Conservation (phyloP, 257 asterid genomes). For the Cordia subcordata region DNA sequence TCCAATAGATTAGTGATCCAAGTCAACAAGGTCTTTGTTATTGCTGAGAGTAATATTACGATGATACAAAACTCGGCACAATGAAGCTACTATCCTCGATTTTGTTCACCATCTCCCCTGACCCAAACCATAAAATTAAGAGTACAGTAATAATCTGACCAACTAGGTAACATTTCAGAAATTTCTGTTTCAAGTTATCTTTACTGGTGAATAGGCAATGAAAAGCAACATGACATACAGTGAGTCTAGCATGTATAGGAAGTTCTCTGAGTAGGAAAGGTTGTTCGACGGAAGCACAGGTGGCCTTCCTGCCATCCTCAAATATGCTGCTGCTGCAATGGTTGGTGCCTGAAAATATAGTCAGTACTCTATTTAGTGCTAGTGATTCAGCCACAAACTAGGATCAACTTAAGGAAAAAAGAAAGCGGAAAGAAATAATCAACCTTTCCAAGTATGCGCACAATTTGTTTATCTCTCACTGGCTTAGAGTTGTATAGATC, state of each 20-base stretch:
- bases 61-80: too few species aligned
- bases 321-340: constrained; percentile 97
- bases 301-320: constrained; percentile 98
- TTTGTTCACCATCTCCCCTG: too few species aligned
- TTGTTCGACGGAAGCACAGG: constrained; percentile 95
- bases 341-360: constrained; percentile 80
- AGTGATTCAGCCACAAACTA: constrained; percentile 6
- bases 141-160: too few species aligned
- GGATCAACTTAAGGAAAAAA: constrained; percentile 4
- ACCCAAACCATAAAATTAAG: too few species aligned
- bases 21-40: too few species aligned
- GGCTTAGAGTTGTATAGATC: constrained; percentile 81
- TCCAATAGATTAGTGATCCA: too few species aligned
- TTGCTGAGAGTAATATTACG: too few species aligned
- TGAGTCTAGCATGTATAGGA: constrained; percentile 98
- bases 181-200: constrained; percentile 1
- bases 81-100: too few species aligned
- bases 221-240: constrained; percentile 49
- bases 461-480: constrained; percentile 90
- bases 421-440: constrained; percentile 26
- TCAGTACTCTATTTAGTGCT: neutral
- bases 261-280: constrained; percentile 93
- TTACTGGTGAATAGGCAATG: constrained; percentile 1
- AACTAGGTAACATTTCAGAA: neutral
- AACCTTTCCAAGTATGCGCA: constrained; percentile 95